Evolutionary conservation across 2,329 filamentous ascomycete species (phyloP), one percentile per base, ranked within the genome.

Genomic region (Clonostachys chloroleuca): DNA sequence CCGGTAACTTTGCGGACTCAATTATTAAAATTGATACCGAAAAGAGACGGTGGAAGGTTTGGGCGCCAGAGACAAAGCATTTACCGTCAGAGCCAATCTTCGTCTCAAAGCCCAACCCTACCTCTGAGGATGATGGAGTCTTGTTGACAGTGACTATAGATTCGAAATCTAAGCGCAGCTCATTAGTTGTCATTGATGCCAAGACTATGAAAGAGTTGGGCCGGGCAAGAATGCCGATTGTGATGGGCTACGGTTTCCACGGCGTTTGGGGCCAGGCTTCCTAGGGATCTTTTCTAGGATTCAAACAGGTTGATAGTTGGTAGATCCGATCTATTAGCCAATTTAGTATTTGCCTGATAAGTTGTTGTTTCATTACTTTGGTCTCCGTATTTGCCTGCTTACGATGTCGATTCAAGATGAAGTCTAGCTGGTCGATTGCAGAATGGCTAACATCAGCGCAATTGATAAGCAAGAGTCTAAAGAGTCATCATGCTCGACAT

Each of bases 51-150:
- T 68, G 71, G 0, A 51, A 76, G 4, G 68, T 77, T 49, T 89
- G 86, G 86, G 71, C 70, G 1, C 68, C 70, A 1, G 60, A 66
- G 2, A 82, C 77, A 0, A 83, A 89, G 55, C 84, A 39, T 18
- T n/a, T 82, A 0, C 86, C 86, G 0, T 80, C 84, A 2, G 86
- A 89, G 61, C 72, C 84, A 1, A 81, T 89, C 34, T 89, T 89
- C 51, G 71, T 89, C 2, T 67, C 75, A 1, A 58, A 64, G 6
- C 66, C 69, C 5, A 33, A 36, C 2, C 34, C 14, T 17, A 16
- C n/a, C 34, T 72, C 67, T 0, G 84, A 87, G 57, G 85, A 88
- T 54, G 80, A 83, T 46, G 83, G 83, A 0, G 74, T 81, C 1
- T 47, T 87, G n/a, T 57, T 87, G 48, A 80, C 69, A 42, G 75